phyloP scores from a whole-genome alignment of 345 rosid genomes.

The Jatropha curcas region DNA sequence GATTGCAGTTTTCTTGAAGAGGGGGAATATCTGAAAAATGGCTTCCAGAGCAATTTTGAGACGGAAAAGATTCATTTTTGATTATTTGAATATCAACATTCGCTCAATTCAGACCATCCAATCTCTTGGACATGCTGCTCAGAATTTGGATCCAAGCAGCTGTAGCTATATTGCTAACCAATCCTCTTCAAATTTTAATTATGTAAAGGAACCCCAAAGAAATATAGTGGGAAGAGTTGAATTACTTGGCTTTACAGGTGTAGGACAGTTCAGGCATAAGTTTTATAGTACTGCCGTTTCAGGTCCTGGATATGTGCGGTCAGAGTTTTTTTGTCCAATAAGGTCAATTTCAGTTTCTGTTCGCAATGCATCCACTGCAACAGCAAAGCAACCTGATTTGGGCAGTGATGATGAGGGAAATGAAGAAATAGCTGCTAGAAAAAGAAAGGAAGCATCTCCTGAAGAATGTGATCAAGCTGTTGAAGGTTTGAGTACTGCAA shows the following conservation, averaged over 20 bases:
- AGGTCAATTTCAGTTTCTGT: constrained; percentile 34
- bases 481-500: constrained; percentile 74
- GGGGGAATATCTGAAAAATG: constrained; percentile 43
- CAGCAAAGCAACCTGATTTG: constrained; percentile 56
- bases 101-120: constrained; percentile 45
- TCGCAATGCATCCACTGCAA: constrained; percentile 59
- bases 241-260: constrained; percentile 18
- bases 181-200: constrained; percentile 18
- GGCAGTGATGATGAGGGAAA: constrained; percentile 58
- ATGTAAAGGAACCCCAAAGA: constrained; percentile 17
- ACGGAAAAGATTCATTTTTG: constrained; percentile 50
- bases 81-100: constrained; percentile 42
- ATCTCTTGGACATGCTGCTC: constrained; percentile 32
- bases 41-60: constrained; percentile 68
- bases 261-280: constrained; percentile 22
- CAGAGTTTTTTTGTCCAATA: constrained; percentile 28
- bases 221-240: constrained; percentile 2
- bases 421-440: constrained; percentile 37
- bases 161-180: constrained; percentile 24
- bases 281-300: constrained; percentile 28
- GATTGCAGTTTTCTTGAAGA: constrained; percentile 20
- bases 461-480: constrained; percentile 97
- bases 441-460: constrained; percentile 79
- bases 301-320: constrained; percentile 29
- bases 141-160: constrained; percentile 27